Base-by-base conservation (phyloP, 495 filamentous ascomycete species). In the Penicillium arizonense region DNA sequence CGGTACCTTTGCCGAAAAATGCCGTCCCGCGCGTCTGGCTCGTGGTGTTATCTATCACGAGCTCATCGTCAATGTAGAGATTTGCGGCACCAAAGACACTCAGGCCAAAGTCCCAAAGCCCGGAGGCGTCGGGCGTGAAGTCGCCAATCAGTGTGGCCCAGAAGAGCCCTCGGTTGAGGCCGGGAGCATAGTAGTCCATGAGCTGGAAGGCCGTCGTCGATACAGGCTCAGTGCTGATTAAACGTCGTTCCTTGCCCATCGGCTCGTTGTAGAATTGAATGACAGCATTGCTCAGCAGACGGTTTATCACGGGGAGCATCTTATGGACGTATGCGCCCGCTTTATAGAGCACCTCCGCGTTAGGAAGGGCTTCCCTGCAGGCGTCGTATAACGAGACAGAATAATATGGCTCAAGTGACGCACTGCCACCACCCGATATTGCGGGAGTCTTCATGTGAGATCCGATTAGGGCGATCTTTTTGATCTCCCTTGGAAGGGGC, bases 391-490 rank as follows among this genome's bases (percentile, higher is more conserved):
- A 79, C 2, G 82, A 82, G 16, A 84, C 72, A 24, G 77, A 81
- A 63, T 91, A 90, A 63, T 91, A 90, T 16, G 88, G 86, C 53
- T 86, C 83, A 24, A 92, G 74, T 44, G 81, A 83, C 12, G 88
- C 87, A 62, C 85, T 89, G n/a, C 89, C 87, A 46, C 89, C 89
- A 32, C 89, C 88, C 21, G 84, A 82, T 24, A 82, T 82, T 42
- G 87, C 85, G 0, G 88, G 83, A 48, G 79, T 70, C 58, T 88
- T 87, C 26, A 84, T 76, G 62, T 90, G 88, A 5, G 87, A 86
- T n/a, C 87, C 87, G 37, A 94, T 91, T 13, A 91, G 72, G 21
- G 88, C 87, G 42, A 91, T 76, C 51, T 71, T 73, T 37, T 78
- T 79, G 35, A 72, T 68, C 44, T 73, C 76, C 51, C 74, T 79